phyloP scores from a whole-genome alignment of 768 basidiomycete species.

The Mycena chlorophos region DNA sequence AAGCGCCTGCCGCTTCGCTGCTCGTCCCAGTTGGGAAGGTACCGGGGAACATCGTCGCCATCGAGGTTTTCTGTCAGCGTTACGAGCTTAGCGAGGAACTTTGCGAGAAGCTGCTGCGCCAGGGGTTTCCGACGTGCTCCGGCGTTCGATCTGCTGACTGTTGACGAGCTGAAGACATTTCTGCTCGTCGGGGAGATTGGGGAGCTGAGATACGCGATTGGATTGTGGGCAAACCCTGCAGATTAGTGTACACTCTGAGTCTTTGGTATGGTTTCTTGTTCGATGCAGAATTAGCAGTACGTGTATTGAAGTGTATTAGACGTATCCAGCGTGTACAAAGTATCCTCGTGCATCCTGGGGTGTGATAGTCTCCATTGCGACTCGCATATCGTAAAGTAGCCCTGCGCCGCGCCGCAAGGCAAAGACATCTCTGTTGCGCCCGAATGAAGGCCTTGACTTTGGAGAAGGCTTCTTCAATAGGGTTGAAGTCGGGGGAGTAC shows the following conservation, averaged over 20 bases:
- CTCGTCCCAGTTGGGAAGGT: neutral
- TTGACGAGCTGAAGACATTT: neutral
- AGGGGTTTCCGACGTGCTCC: conserved; percentile 1
- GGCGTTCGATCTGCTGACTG: neutral
- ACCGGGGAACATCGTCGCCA: too few relatives aligned
- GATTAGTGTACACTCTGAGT: too few relatives aligned
- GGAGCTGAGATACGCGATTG: conserved; percentile 3
- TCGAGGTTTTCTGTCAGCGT: neutral
- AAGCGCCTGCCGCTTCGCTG: too few relatives aligned
- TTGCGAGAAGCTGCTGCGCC: neutral
- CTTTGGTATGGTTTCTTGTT: too few relatives aligned
- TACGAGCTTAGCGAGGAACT: neutral
- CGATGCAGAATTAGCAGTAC: too few relatives aligned
- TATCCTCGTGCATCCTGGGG: conserved; percentile 20
- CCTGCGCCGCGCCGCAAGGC: neutral
- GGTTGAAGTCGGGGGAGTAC: conserved; percentile 36
- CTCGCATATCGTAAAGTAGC: conserved; percentile 9
- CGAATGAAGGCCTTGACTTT: conserved; percentile 29
- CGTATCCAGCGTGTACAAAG: conserved; percentile 22
- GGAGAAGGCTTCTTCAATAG: conserved; percentile 36
- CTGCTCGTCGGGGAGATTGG: conserved; percentile 9
- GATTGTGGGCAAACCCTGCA: too few relatives aligned
- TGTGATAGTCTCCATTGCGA: conserved; percentile 15
- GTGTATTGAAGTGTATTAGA: conserved; percentile 3
- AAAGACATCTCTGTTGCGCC: conserved; percentile 6